Evolutionary conservation across 768 basidiomycete species (phyloP).

Genomic region (Tubosaeta sp.): DNA sequence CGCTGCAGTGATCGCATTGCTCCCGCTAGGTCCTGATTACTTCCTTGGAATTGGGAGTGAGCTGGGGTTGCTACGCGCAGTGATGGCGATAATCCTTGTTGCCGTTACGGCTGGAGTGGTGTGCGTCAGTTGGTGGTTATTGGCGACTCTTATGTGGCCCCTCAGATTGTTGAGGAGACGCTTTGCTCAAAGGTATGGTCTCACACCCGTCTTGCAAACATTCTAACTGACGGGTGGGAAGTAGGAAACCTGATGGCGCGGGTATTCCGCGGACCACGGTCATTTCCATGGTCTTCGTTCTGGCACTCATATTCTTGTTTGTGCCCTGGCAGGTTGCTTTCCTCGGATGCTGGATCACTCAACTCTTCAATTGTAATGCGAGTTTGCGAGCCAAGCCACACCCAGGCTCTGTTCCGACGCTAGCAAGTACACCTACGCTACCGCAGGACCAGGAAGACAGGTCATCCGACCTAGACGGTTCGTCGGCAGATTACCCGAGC

Average conservation of each 20-base stretch:
- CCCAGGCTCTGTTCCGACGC: slow-evolving; percentile 25
- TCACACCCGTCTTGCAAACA: not conserved
- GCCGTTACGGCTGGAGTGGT: slow-evolving; percentile 65
- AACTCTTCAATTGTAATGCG: slow-evolving; percentile 60
- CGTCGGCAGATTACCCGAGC: not conserved
- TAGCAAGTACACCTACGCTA: slow-evolving; percentile 24
- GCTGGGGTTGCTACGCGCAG: slow-evolving; percentile 33
- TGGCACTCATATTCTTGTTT: slow-evolving; percentile 63
- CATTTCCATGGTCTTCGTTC: slow-evolving; percentile 56
- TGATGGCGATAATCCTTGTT: slow-evolving; percentile 54
- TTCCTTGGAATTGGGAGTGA: slow-evolving; percentile 61
- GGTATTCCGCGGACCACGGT: slow-evolving; percentile 46
- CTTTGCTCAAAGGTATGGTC: slow-evolving; percentile 14
- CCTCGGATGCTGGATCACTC: slow-evolving; percentile 78
- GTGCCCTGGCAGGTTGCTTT: slow-evolving; percentile 94
- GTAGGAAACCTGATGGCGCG: slow-evolving; percentile 29
- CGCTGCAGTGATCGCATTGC: slow-evolving; percentile 43
- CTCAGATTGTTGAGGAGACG: slow-evolving; percentile 21
- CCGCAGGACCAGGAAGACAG: slow-evolving; percentile 1
- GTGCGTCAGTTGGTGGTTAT: slow-evolving; percentile 51
- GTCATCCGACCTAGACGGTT: slow-evolving; percentile 12
- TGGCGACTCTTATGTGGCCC: slow-evolving; percentile 47
- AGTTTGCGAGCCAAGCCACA: slow-evolving; percentile 10
- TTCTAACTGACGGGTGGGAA: not conserved
- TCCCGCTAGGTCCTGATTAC: slow-evolving; percentile 54